Base-by-base conservation (phyloP, 768 basidiomycete genomes). In the Scleroderma citrinum region DNA sequence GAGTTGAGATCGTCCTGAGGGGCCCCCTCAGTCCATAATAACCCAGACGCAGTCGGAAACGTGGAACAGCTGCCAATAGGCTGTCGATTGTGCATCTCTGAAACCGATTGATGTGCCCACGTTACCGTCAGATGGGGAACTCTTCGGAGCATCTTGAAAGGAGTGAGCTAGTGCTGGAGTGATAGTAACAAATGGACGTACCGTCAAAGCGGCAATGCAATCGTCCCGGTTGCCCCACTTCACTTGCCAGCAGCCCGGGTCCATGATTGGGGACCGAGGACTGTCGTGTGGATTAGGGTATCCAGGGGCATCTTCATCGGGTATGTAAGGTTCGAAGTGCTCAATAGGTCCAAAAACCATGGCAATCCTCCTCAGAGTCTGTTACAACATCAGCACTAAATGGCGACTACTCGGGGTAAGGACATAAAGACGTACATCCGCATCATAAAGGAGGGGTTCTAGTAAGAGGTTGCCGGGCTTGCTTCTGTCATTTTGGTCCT, bases 151-250 rank as follows among this genome's bases (percentile, higher is more conserved):
- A 85, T 79, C 88, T 91, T 37, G 10, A 19, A 32, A 37, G 30
- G 5, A 8, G 45, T 58, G 32, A 54, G 48, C 17, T 41, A 40
- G 38, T 20, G n/a, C n/a, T 4, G 39, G 10, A 26, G 32, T 39
- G n/a, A 41, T 7, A 38, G 26, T 17, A 11, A 16, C 29, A 19
- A 26, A 16, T n/a, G 42, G 16, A 63, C 70, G 48, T 61, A 87
- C 88, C 76, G 80, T 78, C 41, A 87, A 70, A 20, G 88, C 88
- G 52, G 70, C 78, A 36, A 88, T 76, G 51, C 83, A 85, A 55
- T 91, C 82, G 51, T 87, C 83, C 37, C 88, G 75, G 62, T 86
- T 79, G 23, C 76, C 71, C 85, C 85, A 92, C 60, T 90, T 92
- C 35, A 89, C 73, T 58, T 85, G 85, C 81, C 85, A 90, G 50